phyloP scores from a whole-genome alignment of 768 basidiomycete genomes.

The Lactarius akahatsu region DNA sequence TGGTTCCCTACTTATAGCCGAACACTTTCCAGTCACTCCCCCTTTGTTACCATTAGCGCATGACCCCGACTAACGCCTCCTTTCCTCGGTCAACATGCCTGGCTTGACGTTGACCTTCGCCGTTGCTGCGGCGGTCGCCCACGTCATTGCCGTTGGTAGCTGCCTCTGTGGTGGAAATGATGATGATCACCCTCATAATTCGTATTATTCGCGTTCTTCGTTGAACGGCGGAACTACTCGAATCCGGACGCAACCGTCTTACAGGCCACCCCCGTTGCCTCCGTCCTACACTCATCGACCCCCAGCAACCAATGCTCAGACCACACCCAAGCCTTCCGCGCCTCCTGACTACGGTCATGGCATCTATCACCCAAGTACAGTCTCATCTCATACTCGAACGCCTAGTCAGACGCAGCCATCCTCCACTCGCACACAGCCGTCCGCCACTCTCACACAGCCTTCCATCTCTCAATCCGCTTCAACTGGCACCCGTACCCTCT shows the following conservation, averaged over 20 bases:
- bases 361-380: background rate
- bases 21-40: background rate
- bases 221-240: background rate
- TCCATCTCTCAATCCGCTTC: background rate
- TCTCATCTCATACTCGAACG: background rate
- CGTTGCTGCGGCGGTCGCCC: background rate
- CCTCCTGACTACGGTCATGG: background rate
- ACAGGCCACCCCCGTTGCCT: background rate
- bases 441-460: background rate
- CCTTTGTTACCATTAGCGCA: background rate
- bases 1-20: background rate
- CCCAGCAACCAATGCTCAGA: background rate
- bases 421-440: background rate
- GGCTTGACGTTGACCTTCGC: background rate
- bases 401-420: background rate
- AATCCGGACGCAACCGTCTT: background rate
- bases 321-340: background rate
- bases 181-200: background rate
- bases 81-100: background rate
- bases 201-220: background rate
- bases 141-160: background rate
- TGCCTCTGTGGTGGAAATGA: background rate
- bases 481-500: background rate
- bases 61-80: background rate
- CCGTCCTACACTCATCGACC: background rate